phyloP scores from a whole-genome alignment of 2,329 filamentous ascomycete species.

The Taxawa tesnikishii region DNA sequence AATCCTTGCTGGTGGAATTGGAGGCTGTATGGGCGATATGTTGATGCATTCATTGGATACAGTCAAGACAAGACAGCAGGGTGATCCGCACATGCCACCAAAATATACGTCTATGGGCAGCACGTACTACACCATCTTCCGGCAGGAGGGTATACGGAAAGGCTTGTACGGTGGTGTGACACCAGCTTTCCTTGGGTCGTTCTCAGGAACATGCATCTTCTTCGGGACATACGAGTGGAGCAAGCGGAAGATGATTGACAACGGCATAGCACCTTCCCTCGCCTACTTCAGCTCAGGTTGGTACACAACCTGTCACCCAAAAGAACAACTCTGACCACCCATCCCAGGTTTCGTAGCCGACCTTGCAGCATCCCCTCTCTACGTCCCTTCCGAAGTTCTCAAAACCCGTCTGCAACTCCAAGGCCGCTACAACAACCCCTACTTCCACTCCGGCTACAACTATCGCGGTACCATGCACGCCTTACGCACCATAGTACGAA shows the following conservation, averaged over 20 bases:
- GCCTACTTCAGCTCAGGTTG: conserved; percentile 75
- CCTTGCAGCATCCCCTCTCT: conserved; percentile 79
- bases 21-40: conserved; percentile 89
- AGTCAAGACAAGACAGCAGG: conserved; percentile 95
- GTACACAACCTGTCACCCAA: background rate
- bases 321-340: background rate
- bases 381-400: conserved; percentile 93
- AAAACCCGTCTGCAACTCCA: conserved; percentile 96
- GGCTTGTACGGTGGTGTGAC: conserved; percentile 91
- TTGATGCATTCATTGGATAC: conserved; percentile 98
- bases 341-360: conserved; percentile 75
- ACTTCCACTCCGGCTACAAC: conserved; percentile 90
- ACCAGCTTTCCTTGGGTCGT: conserved; percentile 82
- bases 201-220: conserved; percentile 87
- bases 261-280: conserved; percentile 67
- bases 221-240: conserved; percentile 95
- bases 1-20: conserved; percentile 90
- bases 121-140: conserved; percentile 84
- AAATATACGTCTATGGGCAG: conserved; percentile 85
- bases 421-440: conserved; percentile 88
- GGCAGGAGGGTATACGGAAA: conserved; percentile 76
- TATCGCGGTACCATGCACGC: conserved; percentile 81
- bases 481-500: conserved; percentile 67
- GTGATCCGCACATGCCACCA: conserved; percentile 82
- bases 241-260: conserved; percentile 79